Percentiles rank a stretch among this genome's conserved stretches.
These are phyloP conservation scores for Calonectria montana DNA, from an alignment of 2,329 filamentous ascomycete genomes.

Conservation along the genomic window DNA sequence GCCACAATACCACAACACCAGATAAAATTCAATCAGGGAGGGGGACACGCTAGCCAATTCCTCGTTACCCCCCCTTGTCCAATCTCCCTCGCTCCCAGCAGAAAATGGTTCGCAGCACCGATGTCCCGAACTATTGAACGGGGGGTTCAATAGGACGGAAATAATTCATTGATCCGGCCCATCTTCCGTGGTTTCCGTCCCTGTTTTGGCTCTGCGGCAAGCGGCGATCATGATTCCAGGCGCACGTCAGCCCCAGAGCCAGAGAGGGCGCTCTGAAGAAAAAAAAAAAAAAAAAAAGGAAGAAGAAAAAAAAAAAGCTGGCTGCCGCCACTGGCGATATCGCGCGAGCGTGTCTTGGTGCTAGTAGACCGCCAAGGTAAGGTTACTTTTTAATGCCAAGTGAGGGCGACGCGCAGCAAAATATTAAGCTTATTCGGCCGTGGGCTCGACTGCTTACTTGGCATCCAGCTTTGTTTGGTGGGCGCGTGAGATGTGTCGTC, in stretches of 20 bases:
- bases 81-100: background rate
- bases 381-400: background rate
- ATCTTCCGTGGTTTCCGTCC: background rate
- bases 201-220: background rate
- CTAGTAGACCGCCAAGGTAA: background rate
- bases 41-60: background rate
- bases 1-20: background rate
- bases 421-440: slow-evolving; percentile 5
- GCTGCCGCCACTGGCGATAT: background rate
- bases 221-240: background rate
- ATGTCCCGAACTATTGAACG: background rate
- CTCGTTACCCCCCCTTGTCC: background rate
- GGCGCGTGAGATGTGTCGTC: background rate
- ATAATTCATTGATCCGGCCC: background rate
- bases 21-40: background rate
- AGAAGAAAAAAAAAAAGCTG: background rate
- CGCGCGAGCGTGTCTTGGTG: background rate
- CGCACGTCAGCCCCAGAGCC: background rate
- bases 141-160: background rate
- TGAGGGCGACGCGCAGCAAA: background rate
- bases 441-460: background rate
- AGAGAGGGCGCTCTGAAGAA: background rate
- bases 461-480: background rate
- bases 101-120: background rate
- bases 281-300: background rate